Conservation (phyloP, 2,329 filamentous ascomycete species). For the Zasmidium cellare region DNA sequence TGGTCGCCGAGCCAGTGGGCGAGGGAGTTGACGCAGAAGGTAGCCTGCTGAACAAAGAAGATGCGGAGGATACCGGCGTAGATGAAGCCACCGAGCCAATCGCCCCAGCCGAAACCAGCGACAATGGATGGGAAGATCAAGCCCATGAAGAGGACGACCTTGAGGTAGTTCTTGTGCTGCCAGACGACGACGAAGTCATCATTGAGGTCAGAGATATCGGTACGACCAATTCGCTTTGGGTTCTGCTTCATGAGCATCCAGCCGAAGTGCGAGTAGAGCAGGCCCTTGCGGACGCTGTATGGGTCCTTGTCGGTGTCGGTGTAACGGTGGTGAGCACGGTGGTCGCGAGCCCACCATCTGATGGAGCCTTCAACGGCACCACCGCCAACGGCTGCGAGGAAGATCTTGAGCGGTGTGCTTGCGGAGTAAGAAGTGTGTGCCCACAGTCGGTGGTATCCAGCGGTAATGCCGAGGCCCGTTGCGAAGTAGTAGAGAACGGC, state of each 20-base stretch:
- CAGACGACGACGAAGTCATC: slow-evolving; percentile 81
- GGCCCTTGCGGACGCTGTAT: slow-evolving; percentile 85
- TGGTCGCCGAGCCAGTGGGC: slow-evolving; percentile 91
- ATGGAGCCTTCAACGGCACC: slow-evolving; percentile 84
- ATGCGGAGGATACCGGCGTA: slow-evolving; percentile 84
- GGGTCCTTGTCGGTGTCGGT: slow-evolving; percentile 92
- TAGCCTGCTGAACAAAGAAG: slow-evolving; percentile 88
- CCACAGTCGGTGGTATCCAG: slow-evolving; percentile 79
- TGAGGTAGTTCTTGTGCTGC: slow-evolving; percentile 86
- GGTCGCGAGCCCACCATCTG: slow-evolving; percentile 85
- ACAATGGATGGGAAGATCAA: slow-evolving; percentile 73
- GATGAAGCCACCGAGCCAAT: slow-evolving; percentile 79
- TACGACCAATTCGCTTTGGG: slow-evolving; percentile 82
- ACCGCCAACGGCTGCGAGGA: slow-evolving; percentile 77
- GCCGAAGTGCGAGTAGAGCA: slow-evolving; percentile 79
- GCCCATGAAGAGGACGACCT: slow-evolving; percentile 75
- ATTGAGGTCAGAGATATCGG: slow-evolving; percentile 85
- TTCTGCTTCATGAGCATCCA: slow-evolving; percentile 97
- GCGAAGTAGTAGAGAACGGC: slow-evolving; percentile 79
- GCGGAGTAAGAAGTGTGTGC: slow-evolving; percentile 83
- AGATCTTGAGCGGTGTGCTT: slow-evolving; percentile 72
- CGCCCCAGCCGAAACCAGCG: slow-evolving; percentile 75
- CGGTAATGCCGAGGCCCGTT: slow-evolving; percentile 53
- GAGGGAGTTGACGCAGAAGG: slow-evolving; percentile 89
- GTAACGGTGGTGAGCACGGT: slow-evolving; percentile 86